These are phyloP conservation scores for Moricandia moricandioides DNA, from an alignment of 345 rosid genomes.

Conservation along the genomic window DNA sequence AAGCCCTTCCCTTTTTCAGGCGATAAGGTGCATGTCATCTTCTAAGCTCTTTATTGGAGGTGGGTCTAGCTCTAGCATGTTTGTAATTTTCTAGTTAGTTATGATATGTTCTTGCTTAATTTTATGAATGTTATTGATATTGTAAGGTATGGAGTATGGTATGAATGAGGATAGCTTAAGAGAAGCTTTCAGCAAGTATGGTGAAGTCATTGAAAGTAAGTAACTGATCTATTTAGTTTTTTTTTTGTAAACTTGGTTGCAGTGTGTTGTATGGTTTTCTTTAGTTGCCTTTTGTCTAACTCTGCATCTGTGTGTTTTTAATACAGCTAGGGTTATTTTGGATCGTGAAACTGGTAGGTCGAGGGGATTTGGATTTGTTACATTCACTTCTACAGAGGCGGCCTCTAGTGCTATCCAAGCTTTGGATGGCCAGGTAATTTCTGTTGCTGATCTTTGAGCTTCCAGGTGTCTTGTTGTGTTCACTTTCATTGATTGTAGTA, in stretches of 20 bases:
- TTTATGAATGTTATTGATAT: neutral
- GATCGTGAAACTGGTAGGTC: slow-evolving; percentile 93
- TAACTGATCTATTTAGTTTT: neutral
- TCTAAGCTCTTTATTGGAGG: slow-evolving; percentile 89
- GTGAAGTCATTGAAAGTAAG: slow-evolving; percentile 75
- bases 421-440: slow-evolving; percentile 84
- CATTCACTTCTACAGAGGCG: slow-evolving; percentile 59
- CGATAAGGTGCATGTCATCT: slow-evolving; percentile 70
- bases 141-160: slow-evolving; percentile 65
- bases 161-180: slow-evolving; percentile 65
- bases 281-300: slow-evolving; percentile 12
- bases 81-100: neutral
- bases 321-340: slow-evolving; percentile 75
- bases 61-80: slow-evolving; percentile 13
- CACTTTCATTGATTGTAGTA: neutral
- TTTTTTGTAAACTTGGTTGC: neutral
- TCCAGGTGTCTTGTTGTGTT: neutral
- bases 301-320: neutral
- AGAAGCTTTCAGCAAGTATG: slow-evolving; percentile 77
- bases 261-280: slow-evolving; percentile 3
- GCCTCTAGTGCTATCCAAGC: slow-evolving; percentile 95
- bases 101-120: neutral
- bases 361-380: slow-evolving; percentile 90
- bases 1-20: slow-evolving; percentile 69
- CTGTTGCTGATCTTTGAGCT: neutral